Base-by-base conservation (phyloP, 148 eudicot genomes). In the Rhododendron vialii region DNA sequence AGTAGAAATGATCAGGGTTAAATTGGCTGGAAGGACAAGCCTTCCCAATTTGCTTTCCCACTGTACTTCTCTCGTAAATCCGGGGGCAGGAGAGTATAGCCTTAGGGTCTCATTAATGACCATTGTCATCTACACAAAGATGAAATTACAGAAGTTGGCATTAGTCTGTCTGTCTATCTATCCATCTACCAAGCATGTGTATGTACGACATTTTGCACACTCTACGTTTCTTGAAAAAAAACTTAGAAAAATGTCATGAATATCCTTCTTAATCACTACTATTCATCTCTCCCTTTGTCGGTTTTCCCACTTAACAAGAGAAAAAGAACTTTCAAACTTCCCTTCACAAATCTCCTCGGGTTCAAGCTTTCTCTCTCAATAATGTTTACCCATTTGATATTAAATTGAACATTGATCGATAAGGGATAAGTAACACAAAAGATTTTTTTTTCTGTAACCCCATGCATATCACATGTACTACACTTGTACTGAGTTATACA, bases 71-170 rank as follows among this genome's bases (percentile, higher is more conserved):
- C 75, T 33, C 17, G 9, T 1, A 20, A 59, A 38, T 38, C 82
- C 1, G 85, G 76, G 41, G 41, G 41, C 41, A n/a, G 88, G 77
- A 36, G 41, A 38, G 41, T 86, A 86, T 30, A 86, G 76, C 36
- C 88, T 86, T 53, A 86, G 85, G 14, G 51, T 35, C 74, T 86
- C 88, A 38, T 38, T 38, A 5, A 38, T 4, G 41, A 38, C 41
- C 41, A 38, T 38, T 38, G 41, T 38, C 41, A 38, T 38, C 41
- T 38, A 5, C 41, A 38, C 41, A 38, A 38, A 38, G 41, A 38
- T 5, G 41, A 5, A 5, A 38, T 38, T 38, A 38, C 41, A 38
- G 41, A 38, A 5, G 41, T 38, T 38, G 41, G 5, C 5, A 10
- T 86, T 55, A 35, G 13, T 12, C 41, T 38, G 41, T 38, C 47